phyloP scores from a whole-genome alignment of 129 eudicot species.

The Lactuca sativa region DNA sequence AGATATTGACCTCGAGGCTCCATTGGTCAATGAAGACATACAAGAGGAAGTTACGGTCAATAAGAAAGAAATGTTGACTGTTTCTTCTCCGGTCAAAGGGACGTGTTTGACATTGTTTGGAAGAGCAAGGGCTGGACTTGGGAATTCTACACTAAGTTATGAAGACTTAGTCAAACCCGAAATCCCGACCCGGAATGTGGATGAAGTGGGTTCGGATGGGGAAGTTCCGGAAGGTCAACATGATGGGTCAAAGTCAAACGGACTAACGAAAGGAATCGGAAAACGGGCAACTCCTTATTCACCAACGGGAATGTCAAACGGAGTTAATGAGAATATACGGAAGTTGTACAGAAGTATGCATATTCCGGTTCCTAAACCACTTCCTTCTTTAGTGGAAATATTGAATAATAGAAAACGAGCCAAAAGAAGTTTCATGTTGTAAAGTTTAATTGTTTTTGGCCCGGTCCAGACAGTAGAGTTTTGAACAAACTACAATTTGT shows the following conservation, averaged over 20 bases:
- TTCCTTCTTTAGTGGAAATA: slow-evolving; percentile 70
- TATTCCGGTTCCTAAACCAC: slow-evolving; percentile 71
- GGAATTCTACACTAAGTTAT: slow-evolving; percentile 32
- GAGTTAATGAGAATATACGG: slow-evolving; percentile 46
- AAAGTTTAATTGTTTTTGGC: not conserved
- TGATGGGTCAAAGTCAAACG: slow-evolving; percentile 22
- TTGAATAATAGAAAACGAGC: slow-evolving; percentile 45
- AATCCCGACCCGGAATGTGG: slow-evolving; percentile 9
- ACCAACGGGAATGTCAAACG: slow-evolving; percentile 29
- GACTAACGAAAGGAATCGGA: not conserved
- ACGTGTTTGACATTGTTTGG: slow-evolving; percentile 72
- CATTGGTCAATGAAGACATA: slow-evolving; percentile 29
- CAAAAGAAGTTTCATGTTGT: slow-evolving; percentile 33
- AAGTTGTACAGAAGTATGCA: slow-evolving; percentile 64
- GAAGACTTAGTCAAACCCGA: slow-evolving; percentile 22
- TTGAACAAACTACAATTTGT: no score
- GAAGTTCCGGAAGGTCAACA: slow-evolving; percentile 25
- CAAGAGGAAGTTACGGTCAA: slow-evolving; percentile 12
- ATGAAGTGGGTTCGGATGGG: slow-evolving; percentile 13
- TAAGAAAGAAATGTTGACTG: slow-evolving; percentile 28
- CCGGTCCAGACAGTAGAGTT: not conserved
- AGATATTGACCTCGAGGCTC: slow-evolving; percentile 42
- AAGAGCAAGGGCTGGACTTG: slow-evolving; percentile 64
- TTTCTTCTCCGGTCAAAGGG: slow-evolving; percentile 53
- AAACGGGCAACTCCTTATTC: slow-evolving; percentile 17